Percentiles rank a stretch among this genome's conserved stretches.
These are phyloP conservation scores for Aspergillus diversus DNA, from an alignment of 495 filamentous ascomycete species.

Conservation along the genomic window DNA sequence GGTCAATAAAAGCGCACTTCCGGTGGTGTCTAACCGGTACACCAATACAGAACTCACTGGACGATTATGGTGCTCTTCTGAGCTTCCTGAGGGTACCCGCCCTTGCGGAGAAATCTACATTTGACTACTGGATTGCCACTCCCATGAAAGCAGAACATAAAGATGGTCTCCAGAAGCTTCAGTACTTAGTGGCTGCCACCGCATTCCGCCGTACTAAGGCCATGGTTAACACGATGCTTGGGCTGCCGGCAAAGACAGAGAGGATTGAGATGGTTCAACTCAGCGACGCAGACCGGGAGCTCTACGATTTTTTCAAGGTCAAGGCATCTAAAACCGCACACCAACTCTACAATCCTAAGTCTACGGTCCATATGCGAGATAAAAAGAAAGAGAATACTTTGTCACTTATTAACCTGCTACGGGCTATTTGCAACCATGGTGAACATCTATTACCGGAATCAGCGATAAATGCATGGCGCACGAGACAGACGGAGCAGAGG, in stretches of 20 bases:
- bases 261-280: neutral
- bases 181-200: neutral
- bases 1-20: neutral
- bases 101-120: neutral
- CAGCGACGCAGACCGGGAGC: neutral
- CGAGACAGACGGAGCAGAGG: neutral
- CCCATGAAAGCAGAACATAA: neutral
- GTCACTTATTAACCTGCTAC: neutral
- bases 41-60: neutral
- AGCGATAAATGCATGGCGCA: neutral
- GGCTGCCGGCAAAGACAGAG: neutral
- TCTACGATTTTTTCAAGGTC: constrained; percentile 3
- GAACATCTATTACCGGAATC: neutral
- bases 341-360: neutral
- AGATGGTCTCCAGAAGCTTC: neutral
- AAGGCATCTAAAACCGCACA: constrained; percentile 2
- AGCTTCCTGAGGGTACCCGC: neutral
- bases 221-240: neutral
- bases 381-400: neutral
- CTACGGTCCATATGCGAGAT: neutral
- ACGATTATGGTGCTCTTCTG: neutral
- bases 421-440: constrained; percentile 7
- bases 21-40: constrained; percentile 1
- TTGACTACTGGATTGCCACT: neutral
- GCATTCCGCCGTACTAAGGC: neutral